Conservation (phyloP, 2,329 filamentous ascomycete species). For the Cephalotrichum gorgonifer region DNA sequence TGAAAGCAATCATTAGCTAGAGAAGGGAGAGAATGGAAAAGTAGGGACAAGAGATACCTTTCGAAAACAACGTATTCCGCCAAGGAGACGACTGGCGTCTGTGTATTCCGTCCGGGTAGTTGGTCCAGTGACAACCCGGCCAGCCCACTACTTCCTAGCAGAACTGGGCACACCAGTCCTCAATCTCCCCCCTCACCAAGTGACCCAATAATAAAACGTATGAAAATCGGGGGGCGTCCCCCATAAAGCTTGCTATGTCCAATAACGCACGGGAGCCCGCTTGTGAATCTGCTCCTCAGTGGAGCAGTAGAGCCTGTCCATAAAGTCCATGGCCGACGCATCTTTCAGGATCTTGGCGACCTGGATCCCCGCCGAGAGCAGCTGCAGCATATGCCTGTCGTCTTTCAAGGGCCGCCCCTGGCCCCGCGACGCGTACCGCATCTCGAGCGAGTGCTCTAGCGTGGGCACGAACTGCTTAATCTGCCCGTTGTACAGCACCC, state of each 20-base stretch:
- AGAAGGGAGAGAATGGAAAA: conserved; percentile 2
- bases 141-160: background rate
- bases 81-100: background rate
- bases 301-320: conserved; percentile 71
- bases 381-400: conserved; percentile 77
- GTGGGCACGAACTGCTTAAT: conserved; percentile 88
- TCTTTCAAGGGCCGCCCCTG: conserved; percentile 77
- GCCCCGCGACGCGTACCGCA: conserved; percentile 67
- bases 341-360: conserved; percentile 83
- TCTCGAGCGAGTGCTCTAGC: conserved; percentile 78
- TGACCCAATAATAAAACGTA: background rate
- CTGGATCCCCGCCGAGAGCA: conserved; percentile 79
- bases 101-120: background rate
- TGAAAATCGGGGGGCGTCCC: background rate
- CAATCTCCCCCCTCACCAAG: background rate
- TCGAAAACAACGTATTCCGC: background rate
- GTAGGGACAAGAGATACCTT: background rate
- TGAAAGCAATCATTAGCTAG: background rate
- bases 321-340: conserved; percentile 69
- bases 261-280: conserved; percentile 36
- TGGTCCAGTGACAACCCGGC: too few species aligned
- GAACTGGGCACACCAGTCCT: background rate
- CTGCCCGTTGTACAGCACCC: conserved; percentile 78
- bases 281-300: conserved; percentile 73
- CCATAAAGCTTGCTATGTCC: conserved; percentile 13